Base-by-base conservation (phyloP, 2,329 filamentous ascomycete species). In the Paecilomyces fulvus region DNA sequence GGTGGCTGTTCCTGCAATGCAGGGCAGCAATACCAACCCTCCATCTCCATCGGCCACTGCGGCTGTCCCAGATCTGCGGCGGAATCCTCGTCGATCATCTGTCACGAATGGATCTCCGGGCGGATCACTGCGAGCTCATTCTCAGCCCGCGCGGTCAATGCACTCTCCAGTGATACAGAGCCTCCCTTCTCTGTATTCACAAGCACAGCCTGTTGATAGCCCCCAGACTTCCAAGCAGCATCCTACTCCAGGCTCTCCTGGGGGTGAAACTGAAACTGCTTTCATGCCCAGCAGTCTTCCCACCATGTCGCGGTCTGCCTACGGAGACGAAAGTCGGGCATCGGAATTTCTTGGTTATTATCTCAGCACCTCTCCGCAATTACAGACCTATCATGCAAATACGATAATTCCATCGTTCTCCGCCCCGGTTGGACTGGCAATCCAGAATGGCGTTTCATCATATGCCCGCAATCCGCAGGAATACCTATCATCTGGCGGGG, bases 341-440 rank as follows among this genome's bases (percentile, higher is more conserved):
- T 65, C 73, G n/a, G 77, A 79, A 52, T 76, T 75, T 60, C 64
- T 76, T 58, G 71, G 75, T 21, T 79, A 79, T 61, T 78, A 77
- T 60, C 61, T 78, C 43, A 70, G 71, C 50, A 74, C 71, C 50
- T 73, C 75, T 11, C 73, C 74, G 23, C 76, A 76, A 52, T 58
- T 75, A 49, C 72, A 74, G 55, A 61, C 70, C 12, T 74, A 73
- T 59, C 71, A 74, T 55, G 71, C 75, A 23, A 71, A 67, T 30
- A 63, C 68, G 4, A 68, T 74, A 58, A 58, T 73, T 17, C 70
- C 74, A 20, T 70, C 73, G 14, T 58, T 75, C 9, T 65, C 73
- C 11, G 61, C 70, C 7, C 67, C 68, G n/a, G 68, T 70, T 52
- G 74, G 74, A 9, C 61, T 75, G 25, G 67, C 70, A 5, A 65